phyloP scores from a whole-genome alignment of 2,329 filamentous ascomycete genomes.

The Colletotrichum sp. region DNA sequence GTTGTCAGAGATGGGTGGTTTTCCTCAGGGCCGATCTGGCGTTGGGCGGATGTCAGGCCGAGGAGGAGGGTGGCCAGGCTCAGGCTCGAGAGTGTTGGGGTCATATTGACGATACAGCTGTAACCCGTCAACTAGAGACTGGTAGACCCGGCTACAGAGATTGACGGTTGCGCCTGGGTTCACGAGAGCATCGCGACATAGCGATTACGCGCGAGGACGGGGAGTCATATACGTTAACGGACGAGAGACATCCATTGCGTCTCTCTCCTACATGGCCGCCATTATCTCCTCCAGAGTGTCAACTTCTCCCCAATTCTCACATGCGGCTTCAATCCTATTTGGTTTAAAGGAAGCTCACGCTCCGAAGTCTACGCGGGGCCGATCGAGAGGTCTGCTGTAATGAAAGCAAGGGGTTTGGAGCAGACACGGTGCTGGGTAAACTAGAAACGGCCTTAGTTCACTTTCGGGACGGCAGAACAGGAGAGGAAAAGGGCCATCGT shows the following conservation, averaged over 20 bases:
- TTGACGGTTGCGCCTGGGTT: background rate
- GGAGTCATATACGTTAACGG: background rate
- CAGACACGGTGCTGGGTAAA: no score
- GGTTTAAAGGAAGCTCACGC: background rate
- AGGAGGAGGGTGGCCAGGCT: constrained; percentile 24
- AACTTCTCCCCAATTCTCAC: background rate
- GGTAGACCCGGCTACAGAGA: background rate
- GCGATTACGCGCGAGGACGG: background rate
- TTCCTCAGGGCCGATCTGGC: constrained; percentile 45
- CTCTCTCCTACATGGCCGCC: rapidly evolving
- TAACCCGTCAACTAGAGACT: background rate
- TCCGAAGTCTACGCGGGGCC: background rate
- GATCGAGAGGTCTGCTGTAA: background rate
- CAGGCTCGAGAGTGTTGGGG: background rate
- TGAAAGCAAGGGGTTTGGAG: background rate
- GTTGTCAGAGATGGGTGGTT: constrained; percentile 56
- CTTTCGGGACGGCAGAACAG: background rate
- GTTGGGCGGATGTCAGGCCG: constrained; percentile 37
- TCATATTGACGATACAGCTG: background rate
- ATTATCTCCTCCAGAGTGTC: no score
- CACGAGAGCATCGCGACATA: background rate
- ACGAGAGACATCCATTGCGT: background rate
- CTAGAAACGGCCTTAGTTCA: background rate
- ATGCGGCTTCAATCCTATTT: background rate
- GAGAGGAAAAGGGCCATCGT: background rate